Evolutionary conservation across 148 eudicot species (phyloP).

Genomic region (Agrostemma githago): DNA sequence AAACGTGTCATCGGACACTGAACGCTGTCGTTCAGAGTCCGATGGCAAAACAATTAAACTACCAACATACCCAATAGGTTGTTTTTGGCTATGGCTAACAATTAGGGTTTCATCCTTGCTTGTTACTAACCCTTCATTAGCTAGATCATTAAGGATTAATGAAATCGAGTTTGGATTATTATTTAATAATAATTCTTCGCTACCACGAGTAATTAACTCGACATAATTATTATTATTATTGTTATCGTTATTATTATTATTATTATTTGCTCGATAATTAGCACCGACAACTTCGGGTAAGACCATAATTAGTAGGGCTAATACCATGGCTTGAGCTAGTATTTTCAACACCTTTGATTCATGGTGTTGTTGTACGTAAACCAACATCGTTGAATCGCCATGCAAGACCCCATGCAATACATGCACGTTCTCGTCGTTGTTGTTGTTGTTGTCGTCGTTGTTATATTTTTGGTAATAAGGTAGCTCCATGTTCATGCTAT

Average conservation of each 20-base stretch:
- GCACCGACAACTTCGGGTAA: conserved; percentile 29
- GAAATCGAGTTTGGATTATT: conserved; percentile 24
- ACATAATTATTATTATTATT: conserved; percentile 4
- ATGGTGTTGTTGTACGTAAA: conserved; percentile 18
- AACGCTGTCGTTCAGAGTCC: conserved; percentile 24
- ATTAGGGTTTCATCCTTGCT: conserved; percentile 28
- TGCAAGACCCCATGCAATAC: no score
- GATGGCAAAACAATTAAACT: conserved; percentile 13
- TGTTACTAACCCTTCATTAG: conserved; percentile 43
- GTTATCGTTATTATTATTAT: background rate
- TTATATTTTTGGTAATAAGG: conserved; percentile 24
- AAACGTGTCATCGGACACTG: conserved; percentile 29
- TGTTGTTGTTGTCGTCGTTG: background rate
- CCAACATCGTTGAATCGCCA: conserved; percentile 20
- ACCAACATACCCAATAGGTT: background rate
- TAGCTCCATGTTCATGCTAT: conserved; percentile 28
- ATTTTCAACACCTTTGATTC: conserved; percentile 29
- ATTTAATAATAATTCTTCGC: background rate
- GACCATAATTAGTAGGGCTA: conserved; percentile 32
- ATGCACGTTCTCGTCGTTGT: no score
- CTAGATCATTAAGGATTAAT: conserved; percentile 36
- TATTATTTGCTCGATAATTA: conserved; percentile 12
- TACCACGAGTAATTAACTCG: conserved; percentile 2
- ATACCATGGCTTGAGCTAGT: conserved; percentile 32
- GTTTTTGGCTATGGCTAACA: conserved; percentile 16